A percentile compares a stretch with the other conserved stretches of the same genome.
These are phyloP conservation scores for Ocimum tenuiflorum DNA, from an alignment of 257 asterid species.

Conservation along the genomic window DNA sequence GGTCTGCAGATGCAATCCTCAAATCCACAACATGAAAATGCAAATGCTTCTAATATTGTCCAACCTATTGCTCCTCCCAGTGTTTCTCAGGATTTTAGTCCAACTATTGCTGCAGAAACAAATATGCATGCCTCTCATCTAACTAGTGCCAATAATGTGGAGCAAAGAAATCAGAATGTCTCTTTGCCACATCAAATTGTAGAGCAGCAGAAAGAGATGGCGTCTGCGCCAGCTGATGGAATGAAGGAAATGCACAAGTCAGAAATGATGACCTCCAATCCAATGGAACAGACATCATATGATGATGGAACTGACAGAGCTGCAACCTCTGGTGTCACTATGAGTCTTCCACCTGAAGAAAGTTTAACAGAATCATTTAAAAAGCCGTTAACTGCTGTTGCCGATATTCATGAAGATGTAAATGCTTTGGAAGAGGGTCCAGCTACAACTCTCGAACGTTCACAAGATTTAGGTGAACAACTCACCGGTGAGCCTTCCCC, in stretches of 20 bases:
- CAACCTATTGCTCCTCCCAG: constrained; percentile 28
- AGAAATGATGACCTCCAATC: constrained; percentile 22
- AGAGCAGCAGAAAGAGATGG: constrained; percentile 25
- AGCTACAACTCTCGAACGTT: constrained; percentile 25
- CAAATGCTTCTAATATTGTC: constrained; percentile 29
- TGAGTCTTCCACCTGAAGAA: constrained; percentile 28
- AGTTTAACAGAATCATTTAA: constrained; percentile 27
- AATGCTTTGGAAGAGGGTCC: constrained; percentile 23
- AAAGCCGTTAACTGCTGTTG: constrained; percentile 16
- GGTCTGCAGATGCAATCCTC: constrained; percentile 43
- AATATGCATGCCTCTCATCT: constrained; percentile 50
- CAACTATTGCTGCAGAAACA: constrained; percentile 36
- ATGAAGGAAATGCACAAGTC: constrained; percentile 22
- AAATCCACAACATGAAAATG: constrained; percentile 35
- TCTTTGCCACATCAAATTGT: constrained; percentile 35
- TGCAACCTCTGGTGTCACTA: constrained; percentile 20
- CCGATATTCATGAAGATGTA: constrained; percentile 16
- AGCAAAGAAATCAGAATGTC: constrained; percentile 36
- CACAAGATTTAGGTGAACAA: constrained; percentile 29
- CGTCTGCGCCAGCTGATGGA: constrained; percentile 18
- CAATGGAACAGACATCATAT: constrained; percentile 25
- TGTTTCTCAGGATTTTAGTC: constrained; percentile 40
- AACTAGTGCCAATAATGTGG: constrained; percentile 26
- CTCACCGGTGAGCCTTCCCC: constrained; percentile 28
- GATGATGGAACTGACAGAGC: constrained; percentile 25